phyloP scores from a whole-genome alignment of 2,329 filamentous ascomycete species.

The Cladosporium colombiae region DNA sequence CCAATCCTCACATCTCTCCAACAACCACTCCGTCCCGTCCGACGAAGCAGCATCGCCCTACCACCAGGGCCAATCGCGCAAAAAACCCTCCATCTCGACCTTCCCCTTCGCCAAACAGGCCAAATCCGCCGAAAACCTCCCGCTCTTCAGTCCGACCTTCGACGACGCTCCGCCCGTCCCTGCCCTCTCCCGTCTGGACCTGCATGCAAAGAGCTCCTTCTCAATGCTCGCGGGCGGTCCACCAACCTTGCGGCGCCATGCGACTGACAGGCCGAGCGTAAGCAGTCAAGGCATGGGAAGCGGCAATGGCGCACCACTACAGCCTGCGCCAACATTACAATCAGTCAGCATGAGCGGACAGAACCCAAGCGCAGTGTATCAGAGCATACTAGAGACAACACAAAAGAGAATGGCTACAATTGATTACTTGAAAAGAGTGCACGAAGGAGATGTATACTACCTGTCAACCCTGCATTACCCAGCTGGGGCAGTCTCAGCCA shows the following conservation, averaged over 20 bases:
- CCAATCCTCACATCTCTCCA: constrained; percentile 37
- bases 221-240: constrained; percentile 8
- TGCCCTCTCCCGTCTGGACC: constrained; percentile 11
- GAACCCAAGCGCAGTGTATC: constrained; percentile 59
- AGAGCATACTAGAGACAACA: constrained; percentile 78
- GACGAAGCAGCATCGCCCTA: constrained; percentile 33
- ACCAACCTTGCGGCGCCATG: constrained; percentile 2
- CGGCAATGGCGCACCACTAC: constrained; percentile 28
- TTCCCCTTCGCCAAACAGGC: constrained; percentile 15
- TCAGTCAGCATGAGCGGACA: constrained; percentile 18
- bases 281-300: constrained; percentile 22
- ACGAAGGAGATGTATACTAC: constrained; percentile 95
- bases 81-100: constrained; percentile 21
- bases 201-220: constrained; percentile 9
- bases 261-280: constrained; percentile 11
- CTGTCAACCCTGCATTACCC: constrained; percentile 96
- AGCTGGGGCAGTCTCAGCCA: constrained; percentile 72
- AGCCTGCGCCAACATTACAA: constrained; percentile 23
- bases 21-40: constrained; percentile 31
- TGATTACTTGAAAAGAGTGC: constrained; percentile 88
- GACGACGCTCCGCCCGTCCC: constrained; percentile 17
- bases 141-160: constrained; percentile 14
- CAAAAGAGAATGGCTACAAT: constrained; percentile 92
- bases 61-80: constrained; percentile 35
- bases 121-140: constrained; percentile 19